Evolutionary conservation across 2,329 filamentous ascomycete species (phyloP), one percentile per base, ranked within the genome.

Genomic region (Penicillium griseofulvum): DNA sequence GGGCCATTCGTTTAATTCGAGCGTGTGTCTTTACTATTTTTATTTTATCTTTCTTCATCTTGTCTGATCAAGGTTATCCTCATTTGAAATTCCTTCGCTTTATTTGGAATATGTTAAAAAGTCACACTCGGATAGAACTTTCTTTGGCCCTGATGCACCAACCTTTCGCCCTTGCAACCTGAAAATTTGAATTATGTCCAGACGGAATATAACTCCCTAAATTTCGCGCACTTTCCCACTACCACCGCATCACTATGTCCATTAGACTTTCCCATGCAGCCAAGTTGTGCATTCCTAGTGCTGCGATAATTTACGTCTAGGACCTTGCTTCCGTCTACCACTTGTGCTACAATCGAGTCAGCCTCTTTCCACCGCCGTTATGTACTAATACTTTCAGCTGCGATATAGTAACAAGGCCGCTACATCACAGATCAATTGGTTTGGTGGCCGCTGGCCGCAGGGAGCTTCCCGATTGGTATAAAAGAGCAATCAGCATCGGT

Each of bases 1-100:
- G 44, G 54, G 58, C 49, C 63, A 63, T 63, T 65, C 62, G 58
- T 62, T 65, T 52, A 52, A 29, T 36, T 17, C 29, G 41, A 50
- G 52, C 26, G 46, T 29, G 41, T 38, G 24, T 52, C 19, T 52
- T 31, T 12, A 49, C 29, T 54, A 50, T 33, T 14, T 45, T 33
- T 58, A 29, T 44, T 24, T 50, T 28, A 22, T 29, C 28, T 42
- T 36, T 50, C 2, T 43, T 9, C 1, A 44, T 31, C 11, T 36
- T 45, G 29, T 51, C 31, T 36, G n/a, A 29, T 38, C 33, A 31
- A 31, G 37, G 26, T 11, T 31, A 39, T 33, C 19, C 17, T 43
- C 37, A 14, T 16, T 33, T 26, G 37, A 19, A 24, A n/a, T 8
- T 4, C 8, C 22, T 47, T 26, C 16, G 7, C 5, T 31, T 31